Conservation (phyloP, 2,329 filamentous ascomycete genomes). For the Lomentospora prolificans region DNA sequence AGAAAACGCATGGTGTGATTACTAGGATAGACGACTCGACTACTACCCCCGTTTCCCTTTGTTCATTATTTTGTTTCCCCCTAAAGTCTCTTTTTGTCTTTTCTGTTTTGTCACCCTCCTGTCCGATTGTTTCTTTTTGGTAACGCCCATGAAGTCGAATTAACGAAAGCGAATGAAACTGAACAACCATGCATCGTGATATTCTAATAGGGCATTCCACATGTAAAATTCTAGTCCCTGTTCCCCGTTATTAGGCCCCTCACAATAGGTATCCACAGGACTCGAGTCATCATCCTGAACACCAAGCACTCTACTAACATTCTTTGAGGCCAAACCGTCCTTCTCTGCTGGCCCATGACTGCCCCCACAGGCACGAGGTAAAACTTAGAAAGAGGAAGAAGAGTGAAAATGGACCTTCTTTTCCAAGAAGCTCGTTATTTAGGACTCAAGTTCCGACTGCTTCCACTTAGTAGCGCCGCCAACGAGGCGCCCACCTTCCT, state of each 20-base stretch:
- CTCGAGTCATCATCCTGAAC: too few species aligned
- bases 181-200: not conserved
- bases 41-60: not conserved
- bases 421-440: not conserved
- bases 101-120: not conserved
- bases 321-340: too few species aligned
- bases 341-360: too few species aligned
- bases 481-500: conserved; percentile 59
- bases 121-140: not conserved
- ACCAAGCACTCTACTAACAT: too few species aligned
- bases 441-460: conserved; percentile 56
- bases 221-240: not conserved
- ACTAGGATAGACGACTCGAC: conserved; percentile 1
- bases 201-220: not conserved
- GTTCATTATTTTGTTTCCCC: not conserved
- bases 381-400: not conserved
- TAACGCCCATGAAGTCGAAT: not conserved
- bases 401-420: not conserved
- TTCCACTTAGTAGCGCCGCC: conserved; percentile 49
- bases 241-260: not conserved
- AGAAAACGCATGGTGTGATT: not conserved
- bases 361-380: too few species aligned
- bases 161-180: not conserved
- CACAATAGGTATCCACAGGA: too few species aligned
- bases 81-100: not conserved